A percentile compares a stretch with the other conserved stretches of the same genome.
These are phyloP conservation scores for Paramecium primaurelia DNA, from an alignment of 73 alveolate species.

Conservation along the genomic window DNA sequence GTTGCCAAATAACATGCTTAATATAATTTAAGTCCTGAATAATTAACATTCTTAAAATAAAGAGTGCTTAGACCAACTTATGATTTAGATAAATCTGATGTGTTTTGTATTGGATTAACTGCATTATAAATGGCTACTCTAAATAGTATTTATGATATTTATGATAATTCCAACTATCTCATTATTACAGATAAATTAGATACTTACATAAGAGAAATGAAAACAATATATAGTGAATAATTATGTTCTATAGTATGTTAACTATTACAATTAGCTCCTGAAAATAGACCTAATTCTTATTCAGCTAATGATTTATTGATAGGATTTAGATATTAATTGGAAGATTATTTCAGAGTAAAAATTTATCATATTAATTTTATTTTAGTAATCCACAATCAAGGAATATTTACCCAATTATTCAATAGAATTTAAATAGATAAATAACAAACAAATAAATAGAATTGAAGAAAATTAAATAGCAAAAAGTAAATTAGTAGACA, in stretches of 20 bases:
- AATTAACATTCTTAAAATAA: neutral
- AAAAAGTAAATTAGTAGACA: neutral
- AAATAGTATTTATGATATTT: neutral
- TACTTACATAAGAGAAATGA: neutral
- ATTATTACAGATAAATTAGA: neutral
- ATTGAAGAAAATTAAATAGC: neutral
- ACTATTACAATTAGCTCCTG: neutral
- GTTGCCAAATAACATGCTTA: neutral
- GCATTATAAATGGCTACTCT: conserved; percentile 29
- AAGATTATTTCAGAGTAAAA: neutral
- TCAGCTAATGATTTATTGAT: neutral
- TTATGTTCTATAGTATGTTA: conserved; percentile 10
- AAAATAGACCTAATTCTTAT: neutral
- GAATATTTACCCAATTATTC: neutral
- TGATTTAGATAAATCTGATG: conserved; percentile 20
- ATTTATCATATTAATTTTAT: neutral
- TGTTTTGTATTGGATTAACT: conserved; percentile 21
- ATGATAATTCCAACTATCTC: neutral
- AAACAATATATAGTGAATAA: neutral
- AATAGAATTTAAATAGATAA: neutral
- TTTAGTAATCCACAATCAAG: neutral
- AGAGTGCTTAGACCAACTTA: neutral
- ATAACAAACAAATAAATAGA: neutral
- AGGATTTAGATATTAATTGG: neutral
- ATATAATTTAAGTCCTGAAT: conserved; percentile 21